A percentile compares a stretch with the other conserved stretches of the same genome.
phyloP scores from a whole-genome alignment of 2,329 filamentous ascomycete species.

The Neonectria coccinea region DNA sequence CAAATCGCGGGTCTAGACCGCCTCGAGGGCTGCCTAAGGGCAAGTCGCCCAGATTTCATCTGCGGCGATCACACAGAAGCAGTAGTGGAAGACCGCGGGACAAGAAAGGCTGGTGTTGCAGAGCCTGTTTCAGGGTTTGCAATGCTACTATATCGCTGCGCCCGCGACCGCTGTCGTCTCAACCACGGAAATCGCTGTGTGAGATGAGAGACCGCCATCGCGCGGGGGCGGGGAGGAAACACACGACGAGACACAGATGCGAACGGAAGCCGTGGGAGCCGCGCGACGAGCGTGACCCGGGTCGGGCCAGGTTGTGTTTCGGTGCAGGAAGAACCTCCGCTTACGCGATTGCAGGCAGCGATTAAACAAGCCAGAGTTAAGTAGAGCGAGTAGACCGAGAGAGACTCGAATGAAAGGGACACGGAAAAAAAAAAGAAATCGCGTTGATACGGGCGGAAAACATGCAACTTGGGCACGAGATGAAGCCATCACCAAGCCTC shows the following conservation, averaged over 20 bases:
- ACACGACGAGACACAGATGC: constrained; percentile 16
- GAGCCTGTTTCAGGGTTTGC: constrained; percentile 40
- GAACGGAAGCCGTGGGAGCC: constrained; percentile 18
- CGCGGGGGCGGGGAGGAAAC: not conserved
- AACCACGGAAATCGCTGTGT: constrained; percentile 2
- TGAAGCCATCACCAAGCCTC: constrained; percentile 45
- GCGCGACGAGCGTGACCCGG: not conserved
- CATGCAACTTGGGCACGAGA: constrained; percentile 34
- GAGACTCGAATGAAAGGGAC: constrained; percentile 6
- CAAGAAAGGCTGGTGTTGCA: constrained; percentile 35
- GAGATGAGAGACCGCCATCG: not conserved
- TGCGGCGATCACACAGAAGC: constrained; percentile 37
- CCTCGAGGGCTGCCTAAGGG: not conserved
- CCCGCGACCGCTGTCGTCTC: constrained; percentile 20
- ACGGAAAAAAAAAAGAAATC: constrained; percentile 25
- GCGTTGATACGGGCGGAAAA: constrained; percentile 25
- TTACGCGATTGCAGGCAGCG: constrained; percentile 4
- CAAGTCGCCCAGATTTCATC: constrained; percentile 23
- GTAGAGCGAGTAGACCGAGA: not conserved
- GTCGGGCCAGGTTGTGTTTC: constrained; percentile 19
- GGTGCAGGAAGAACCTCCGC: not conserved
- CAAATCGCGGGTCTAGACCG: constrained; percentile 9
- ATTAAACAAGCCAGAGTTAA: not conserved
- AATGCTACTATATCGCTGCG: constrained; percentile 26
- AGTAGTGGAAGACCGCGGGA: constrained; percentile 31